Base-by-base conservation (phyloP, 164 flowering plant species). In the Magnolia changhungtana region DNA sequence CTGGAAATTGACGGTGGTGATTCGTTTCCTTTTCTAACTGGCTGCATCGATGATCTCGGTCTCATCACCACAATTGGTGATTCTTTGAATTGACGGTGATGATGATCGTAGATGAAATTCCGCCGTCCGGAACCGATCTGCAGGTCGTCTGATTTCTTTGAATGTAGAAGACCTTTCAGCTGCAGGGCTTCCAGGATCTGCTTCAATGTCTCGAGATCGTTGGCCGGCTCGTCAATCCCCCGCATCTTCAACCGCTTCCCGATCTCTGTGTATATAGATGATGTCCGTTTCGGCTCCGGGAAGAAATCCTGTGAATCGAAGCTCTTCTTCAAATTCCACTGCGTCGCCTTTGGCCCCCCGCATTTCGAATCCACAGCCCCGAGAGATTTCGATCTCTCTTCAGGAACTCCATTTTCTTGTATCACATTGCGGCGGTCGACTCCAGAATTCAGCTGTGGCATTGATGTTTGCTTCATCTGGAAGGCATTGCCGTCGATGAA, bases 151-250 rank as follows among this genome's bases (percentile, higher is more conserved):
- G 86, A 49, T 76, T 79, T 85, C 71, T 71, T 83, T 6, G 91
- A 83, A 79, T 90, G 98, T 1, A 94, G 77, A 1, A 96, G 91
- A 29, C 97, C 99, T 84, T 96, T 94, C 74, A 96, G 90, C 67
- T 91, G 99, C 81, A 94, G 74, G 64, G 95, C 99, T 55, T 94
- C 98, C 29, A 96, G 91, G 77, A 94, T 91, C 77, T 96, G 96
- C 82, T 89, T 96, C 76, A 92, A 79, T 0, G 99, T 88, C 51
- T 92, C 97, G 24, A 92, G 87, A 91, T 94, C 98, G 67, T 83
- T 88, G 0, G 88, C 84, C 1, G 91, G 89, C 68, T 91, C 97
- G 16, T 93, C 93, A 74, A 90, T 89, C 51, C 98, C 95, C 81
- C 92, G 83, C 92, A 92, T 83, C 79, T 72, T 92, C 77, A 90